Conservation (phyloP, 192 early-diverging fungal species). For the Gaertneriomyces sp. region DNA sequence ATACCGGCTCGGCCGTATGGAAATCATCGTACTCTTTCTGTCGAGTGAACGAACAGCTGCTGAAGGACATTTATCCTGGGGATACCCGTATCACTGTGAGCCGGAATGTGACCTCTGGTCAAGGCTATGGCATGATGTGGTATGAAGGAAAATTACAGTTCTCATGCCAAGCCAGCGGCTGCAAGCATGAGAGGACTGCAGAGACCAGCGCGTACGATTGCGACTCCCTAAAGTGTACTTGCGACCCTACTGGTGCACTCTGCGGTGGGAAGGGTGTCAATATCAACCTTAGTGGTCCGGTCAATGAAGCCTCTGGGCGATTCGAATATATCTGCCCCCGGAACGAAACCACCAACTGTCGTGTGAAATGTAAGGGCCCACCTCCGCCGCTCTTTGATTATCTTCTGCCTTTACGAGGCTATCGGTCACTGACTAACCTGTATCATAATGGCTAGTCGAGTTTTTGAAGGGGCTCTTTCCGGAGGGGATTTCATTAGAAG, state of each 20-base stretch:
- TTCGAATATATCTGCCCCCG: constrained; percentile 45
- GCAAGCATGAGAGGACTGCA: constrained; percentile 33
- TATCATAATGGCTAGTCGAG: constrained; percentile 25
- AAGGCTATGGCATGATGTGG: constrained; percentile 45
- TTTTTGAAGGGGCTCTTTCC: constrained; percentile 52
- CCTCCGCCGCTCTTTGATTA: background rate
- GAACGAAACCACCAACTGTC: constrained; percentile 35
- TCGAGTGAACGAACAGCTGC: constrained; percentile 37
- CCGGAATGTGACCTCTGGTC: constrained; percentile 28
- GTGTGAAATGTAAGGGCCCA: constrained; percentile 28
- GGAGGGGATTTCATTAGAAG: constrained; percentile 41
- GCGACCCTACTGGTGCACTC: constrained; percentile 42
- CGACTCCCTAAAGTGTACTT: constrained; percentile 41
- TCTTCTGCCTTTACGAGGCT: background rate
- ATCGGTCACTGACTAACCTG: background rate
- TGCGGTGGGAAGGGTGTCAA: constrained; percentile 49
- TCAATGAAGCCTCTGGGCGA: constrained; percentile 41
- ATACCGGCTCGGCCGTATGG: constrained; percentile 47
- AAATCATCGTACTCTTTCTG: constrained; percentile 38
- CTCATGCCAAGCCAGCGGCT: constrained; percentile 41
- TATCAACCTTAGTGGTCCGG: constrained; percentile 32
- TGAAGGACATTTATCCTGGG: constrained; percentile 42
- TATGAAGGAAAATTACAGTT: constrained; percentile 49
- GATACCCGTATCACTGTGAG: constrained; percentile 39
- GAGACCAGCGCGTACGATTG: constrained; percentile 37